Base-by-base conservation (phyloP, 2,329 filamentous ascomycete species). In the Onygena corvina region DNA sequence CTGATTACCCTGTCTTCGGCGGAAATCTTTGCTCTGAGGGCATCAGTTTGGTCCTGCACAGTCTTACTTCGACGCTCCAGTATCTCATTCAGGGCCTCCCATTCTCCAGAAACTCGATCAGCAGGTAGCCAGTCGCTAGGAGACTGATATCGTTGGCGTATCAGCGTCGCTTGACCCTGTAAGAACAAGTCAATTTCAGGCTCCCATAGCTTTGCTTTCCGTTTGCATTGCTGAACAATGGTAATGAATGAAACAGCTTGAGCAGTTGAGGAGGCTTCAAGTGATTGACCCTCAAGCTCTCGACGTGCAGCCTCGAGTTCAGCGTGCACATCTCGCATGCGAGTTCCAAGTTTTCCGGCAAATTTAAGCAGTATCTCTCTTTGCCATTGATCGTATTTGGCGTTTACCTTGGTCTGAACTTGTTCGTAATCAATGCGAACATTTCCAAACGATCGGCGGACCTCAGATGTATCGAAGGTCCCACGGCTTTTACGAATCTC, bases 371-470 rank as follows among this genome's bases (percentile, higher is more conserved):
- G 74, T 49, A 98, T 94, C 57, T 99, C 92, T 59, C 95, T 87
- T 66, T 99, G 92, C 92, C 93, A 98, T 65, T 96, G 90, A 63
- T 99, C 93, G 63, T 98, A 99, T 66, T 96, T 98, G 59, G 88
- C 87, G 60, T 96, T 98, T 65, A 99, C 92, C 67, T 94, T 95
- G 50, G 90, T 87, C 67, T 98, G 93, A 0, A 98, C 92, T 66
- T 98, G 93, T 60, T 96, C 92, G 61, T 98, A 98, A 64, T 98
- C 90, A 60, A 99, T 88, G 3, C 84, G 87, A 48, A 96, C 81
- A 65, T 94, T 90, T 3, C 92, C 92, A 63, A 99, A 98, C 1
- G 84, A 84, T 33, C 86, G 84, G 65, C 84, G 92, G 56, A 93
- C 86, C 63, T 95, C 92, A 6, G 90, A 93, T 1, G 90, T 98